A percentile compares a stretch with the other conserved stretches of the same genome.
Conservation (phyloP, 2,329 filamentous ascomycete genomes). For the Tolypocladium capitatum region DNA sequence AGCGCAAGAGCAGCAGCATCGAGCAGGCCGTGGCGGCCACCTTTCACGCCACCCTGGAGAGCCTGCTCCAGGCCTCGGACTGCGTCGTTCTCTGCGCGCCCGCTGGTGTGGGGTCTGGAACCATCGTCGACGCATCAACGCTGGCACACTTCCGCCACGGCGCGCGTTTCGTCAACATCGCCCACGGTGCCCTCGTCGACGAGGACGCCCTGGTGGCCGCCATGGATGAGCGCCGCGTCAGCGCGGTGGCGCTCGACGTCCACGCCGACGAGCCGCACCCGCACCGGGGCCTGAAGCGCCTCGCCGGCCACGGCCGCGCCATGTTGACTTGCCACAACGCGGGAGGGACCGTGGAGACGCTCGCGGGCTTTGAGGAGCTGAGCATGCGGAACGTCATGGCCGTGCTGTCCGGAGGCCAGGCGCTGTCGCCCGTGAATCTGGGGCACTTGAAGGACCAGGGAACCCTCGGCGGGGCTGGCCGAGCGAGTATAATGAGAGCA, state of each 20-base stretch:
- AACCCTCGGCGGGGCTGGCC: neutral
- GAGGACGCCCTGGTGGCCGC: constrained; percentile 49
- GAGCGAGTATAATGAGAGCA: constrained; percentile 2
- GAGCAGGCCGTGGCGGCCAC: constrained; percentile 29
- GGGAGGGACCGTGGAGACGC: constrained; percentile 52
- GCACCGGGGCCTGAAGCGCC: constrained; percentile 27
- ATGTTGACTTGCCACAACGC: constrained; percentile 56
- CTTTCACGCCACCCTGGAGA: constrained; percentile 36
- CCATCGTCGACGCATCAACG: constrained; percentile 33
- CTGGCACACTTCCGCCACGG: constrained; percentile 40
- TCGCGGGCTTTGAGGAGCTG: constrained; percentile 52
- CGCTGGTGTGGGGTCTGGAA: constrained; percentile 18
- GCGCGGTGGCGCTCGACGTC: constrained; percentile 48
- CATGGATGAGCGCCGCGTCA: constrained; percentile 36
- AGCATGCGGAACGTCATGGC: constrained; percentile 54
- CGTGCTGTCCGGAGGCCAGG: constrained; percentile 35
- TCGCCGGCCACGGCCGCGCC: constrained; percentile 29
- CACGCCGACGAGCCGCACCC: constrained; percentile 46
- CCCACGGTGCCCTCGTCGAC: constrained; percentile 50
- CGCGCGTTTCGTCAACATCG: constrained; percentile 50
- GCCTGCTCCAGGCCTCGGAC: constrained; percentile 39
- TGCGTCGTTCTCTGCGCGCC: constrained; percentile 52
- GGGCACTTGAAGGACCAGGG: constrained; percentile 26
- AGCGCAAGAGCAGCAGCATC: constrained; percentile 30
- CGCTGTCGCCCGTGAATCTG: constrained; percentile 51